Evolutionary conservation across 768 basidiomycete genomes (phyloP).

Genomic region (Tulasnella sp.): DNA sequence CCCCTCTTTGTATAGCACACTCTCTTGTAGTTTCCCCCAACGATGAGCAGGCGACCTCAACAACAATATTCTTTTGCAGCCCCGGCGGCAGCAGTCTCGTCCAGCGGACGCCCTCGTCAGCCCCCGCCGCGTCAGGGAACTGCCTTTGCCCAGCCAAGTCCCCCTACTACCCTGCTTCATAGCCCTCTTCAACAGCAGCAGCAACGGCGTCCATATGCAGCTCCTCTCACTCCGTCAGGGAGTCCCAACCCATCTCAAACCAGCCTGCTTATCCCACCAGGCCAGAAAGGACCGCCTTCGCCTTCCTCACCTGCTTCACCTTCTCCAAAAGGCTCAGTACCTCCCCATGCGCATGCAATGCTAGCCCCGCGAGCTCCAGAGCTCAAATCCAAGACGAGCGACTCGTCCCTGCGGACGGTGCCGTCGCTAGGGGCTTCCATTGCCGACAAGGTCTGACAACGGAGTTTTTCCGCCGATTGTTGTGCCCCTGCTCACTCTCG

Average conservation of each 20-base stretch:
- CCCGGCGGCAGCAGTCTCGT: slow-evolving; percentile 3
- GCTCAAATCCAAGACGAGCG: slow-evolving; percentile 20
- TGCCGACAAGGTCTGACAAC: slow-evolving; percentile 8
- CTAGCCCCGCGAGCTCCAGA: slow-evolving; percentile 13
- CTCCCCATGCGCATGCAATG: not conserved
- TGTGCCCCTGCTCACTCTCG: not conserved
- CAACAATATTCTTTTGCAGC: slow-evolving; percentile 19
- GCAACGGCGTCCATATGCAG: slow-evolving; percentile 19
- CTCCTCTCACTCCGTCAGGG: slow-evolving; percentile 15
- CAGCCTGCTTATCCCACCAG: slow-evolving; percentile 14
- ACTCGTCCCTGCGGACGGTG: not conserved
- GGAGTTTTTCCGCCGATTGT: slow-evolving; percentile 7
- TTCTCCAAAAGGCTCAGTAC: not conserved
- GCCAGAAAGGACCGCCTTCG: slow-evolving; percentile 3
- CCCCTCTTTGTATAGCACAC: not conserved
- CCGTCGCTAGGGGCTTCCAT: slow-evolving; percentile 1
- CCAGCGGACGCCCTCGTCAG: not conserved
- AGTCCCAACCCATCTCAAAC: slow-evolving; percentile 21
- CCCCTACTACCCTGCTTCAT: slow-evolving; percentile 12
- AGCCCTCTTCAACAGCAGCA: slow-evolving; percentile 12
- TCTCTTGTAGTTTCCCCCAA: not conserved
- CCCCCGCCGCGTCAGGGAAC: not conserved
- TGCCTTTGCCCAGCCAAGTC: slow-evolving; percentile 15
- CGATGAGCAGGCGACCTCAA: slow-evolving; percentile 12
- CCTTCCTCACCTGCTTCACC: not conserved